Conservation (phyloP, 441 rosid genomes). For the Syzygium malaccense region DNA sequence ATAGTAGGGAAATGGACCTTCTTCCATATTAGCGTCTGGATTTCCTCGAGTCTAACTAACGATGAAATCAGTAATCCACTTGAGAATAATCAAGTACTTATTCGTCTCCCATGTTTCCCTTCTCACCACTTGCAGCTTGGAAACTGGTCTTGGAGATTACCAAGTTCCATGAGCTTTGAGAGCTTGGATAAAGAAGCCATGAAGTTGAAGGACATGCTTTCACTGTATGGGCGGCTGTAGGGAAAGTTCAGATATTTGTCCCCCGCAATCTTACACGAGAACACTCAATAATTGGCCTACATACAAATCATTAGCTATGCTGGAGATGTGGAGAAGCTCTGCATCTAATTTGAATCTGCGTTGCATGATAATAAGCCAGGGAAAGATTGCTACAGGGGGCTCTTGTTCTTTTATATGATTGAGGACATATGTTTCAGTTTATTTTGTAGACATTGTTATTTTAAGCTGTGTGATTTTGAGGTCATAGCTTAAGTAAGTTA, state of each 20-base stretch:
- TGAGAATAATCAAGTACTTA: background rate
- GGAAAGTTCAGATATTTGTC: background rate
- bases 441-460: background rate
- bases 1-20: background rate
- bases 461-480: background rate
- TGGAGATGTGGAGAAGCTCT: background rate
- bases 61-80: background rate
- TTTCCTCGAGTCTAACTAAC: background rate
- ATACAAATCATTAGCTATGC: background rate
- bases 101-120: background rate
- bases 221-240: slow-evolving; percentile 59
- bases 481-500: background rate
- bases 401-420: background rate
- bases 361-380: background rate
- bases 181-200: slow-evolving; percentile 49
- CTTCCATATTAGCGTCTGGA: background rate
- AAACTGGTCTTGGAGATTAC: slow-evolving; percentile 94
- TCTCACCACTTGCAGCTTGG: slow-evolving; percentile 41
- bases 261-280: background rate
- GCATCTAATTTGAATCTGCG: background rate
- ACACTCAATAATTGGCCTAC: background rate
- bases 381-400: background rate
- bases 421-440: background rate
- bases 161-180: slow-evolving; percentile 56
- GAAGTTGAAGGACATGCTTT: slow-evolving; percentile 44